Conservation (phyloP, 2,329 filamentous ascomycete species). For the Fonsecaea monophora region DNA sequence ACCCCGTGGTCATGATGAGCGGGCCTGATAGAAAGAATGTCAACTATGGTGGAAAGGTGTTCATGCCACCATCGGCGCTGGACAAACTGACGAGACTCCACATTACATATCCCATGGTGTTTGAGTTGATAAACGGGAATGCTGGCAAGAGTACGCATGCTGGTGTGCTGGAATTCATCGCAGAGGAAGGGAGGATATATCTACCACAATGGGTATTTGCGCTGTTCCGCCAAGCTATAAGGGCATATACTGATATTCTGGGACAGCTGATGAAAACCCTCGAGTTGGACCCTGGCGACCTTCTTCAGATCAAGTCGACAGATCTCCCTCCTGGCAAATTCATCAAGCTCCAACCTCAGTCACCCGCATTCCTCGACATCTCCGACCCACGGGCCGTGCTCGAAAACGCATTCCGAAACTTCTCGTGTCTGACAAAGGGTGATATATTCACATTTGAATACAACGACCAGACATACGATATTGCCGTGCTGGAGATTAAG, state of each 20-base stretch:
- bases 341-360: slow-evolving; percentile 96
- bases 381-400: slow-evolving; percentile 96
- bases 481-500: slow-evolving; percentile 92
- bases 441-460: slow-evolving; percentile 97
- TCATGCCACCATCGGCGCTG: slow-evolving; percentile 92
- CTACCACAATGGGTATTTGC: slow-evolving; percentile 85
- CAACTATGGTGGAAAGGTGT: slow-evolving; percentile 97
- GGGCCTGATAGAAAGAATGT: slow-evolving; percentile 86
- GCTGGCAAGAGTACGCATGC: slow-evolving; percentile 83
- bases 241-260: slow-evolving; percentile 21
- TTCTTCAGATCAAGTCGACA: slow-evolving; percentile 93
- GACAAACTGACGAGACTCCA: slow-evolving; percentile 96
- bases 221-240: slow-evolving; percentile 4
- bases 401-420: slow-evolving; percentile 95
- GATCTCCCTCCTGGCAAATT: slow-evolving; percentile 87
- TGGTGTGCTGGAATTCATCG: slow-evolving; percentile 95
- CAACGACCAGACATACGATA: slow-evolving; percentile 91
- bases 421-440: slow-evolving; percentile 88
- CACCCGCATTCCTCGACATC: slow-evolving; percentile 91
- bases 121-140: slow-evolving; percentile 91
- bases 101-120: slow-evolving; percentile 96
- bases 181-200: slow-evolving; percentile 95
- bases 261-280: slow-evolving; percentile 90
- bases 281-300: slow-evolving; percentile 85
- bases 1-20: slow-evolving; percentile 91